These are phyloP conservation scores for Tetrapisispora taiwanensis DNA, from an alignment of 805 yeast genomes.

Conservation along the genomic window DNA sequence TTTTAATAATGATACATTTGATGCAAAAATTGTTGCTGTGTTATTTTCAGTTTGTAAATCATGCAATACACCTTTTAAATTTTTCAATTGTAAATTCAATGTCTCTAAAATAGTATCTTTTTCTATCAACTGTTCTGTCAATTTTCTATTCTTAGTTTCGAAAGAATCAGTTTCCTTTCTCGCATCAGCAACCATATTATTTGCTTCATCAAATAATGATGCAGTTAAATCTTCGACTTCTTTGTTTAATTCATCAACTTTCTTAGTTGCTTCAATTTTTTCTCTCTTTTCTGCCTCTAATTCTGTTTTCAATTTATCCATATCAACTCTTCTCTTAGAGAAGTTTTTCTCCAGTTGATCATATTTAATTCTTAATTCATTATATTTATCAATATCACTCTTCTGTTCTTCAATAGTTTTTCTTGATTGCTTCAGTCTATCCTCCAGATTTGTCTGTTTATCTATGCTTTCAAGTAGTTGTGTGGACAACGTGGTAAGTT, in stretches of 20 bases:
- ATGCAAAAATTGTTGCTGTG: not conserved
- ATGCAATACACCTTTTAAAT: slow-evolving; percentile 51
- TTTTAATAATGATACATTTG: not conserved
- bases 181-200: slow-evolving; percentile 73
- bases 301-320: slow-evolving; percentile 26
- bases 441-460: slow-evolving; percentile 47
- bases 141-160: slow-evolving; percentile 47
- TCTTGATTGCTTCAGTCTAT: slow-evolving; percentile 35
- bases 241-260: slow-evolving; percentile 48
- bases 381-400: slow-evolving; percentile 16
- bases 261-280: slow-evolving; percentile 45
- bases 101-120: slow-evolving; percentile 57
- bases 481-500: slow-evolving; percentile 49
- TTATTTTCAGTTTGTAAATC: slow-evolving; percentile 33
- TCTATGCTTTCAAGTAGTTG: slow-evolving; percentile 51
- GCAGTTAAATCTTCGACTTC: slow-evolving; percentile 77
- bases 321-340: slow-evolving; percentile 13
- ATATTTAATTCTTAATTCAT: slow-evolving; percentile 27
- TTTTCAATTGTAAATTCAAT: slow-evolving; percentile 56
- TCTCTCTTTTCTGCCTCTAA: slow-evolving; percentile 25
- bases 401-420: slow-evolving; percentile 22
- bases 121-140: slow-evolving; percentile 49
- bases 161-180: slow-evolving; percentile 53
- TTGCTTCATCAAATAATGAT: slow-evolving; percentile 74
- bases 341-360: slow-evolving; percentile 27